Percentiles rank a stretch among this genome's conserved stretches.
Conservation (phyloP, 805 yeast genomes). For the Aciculoconidium aculeatum region DNA sequence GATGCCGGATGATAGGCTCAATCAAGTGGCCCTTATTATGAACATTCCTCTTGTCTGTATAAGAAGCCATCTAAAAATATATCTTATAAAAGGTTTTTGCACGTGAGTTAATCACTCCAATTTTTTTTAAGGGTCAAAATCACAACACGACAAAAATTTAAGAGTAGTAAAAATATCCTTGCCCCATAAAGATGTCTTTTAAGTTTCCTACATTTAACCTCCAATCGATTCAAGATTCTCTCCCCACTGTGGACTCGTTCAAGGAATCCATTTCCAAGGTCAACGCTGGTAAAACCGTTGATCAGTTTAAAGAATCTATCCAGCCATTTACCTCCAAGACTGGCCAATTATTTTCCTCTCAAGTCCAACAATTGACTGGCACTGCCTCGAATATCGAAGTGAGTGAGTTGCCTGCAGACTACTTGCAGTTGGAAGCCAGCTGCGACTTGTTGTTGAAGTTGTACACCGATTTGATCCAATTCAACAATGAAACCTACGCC, state of each 20-base stretch:
- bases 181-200: conserved; percentile 39
- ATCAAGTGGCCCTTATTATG: conserved; percentile 28
- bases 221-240: conserved; percentile 37
- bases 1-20: conserved; percentile 38
- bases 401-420: conserved; percentile 70
- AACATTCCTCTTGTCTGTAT: conserved; percentile 23
- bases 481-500: conserved; percentile 52
- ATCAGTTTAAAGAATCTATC: conserved; percentile 37
- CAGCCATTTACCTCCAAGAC: conserved; percentile 58
- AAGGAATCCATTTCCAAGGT: conserved; percentile 32
- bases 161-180: too few species aligned
- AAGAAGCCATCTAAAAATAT: conserved; percentile 13
- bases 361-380: conserved; percentile 48
- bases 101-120: too few species aligned
- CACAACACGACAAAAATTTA: too few species aligned
- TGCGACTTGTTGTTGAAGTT: conserved; percentile 60
- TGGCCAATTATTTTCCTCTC: conserved; percentile 53
- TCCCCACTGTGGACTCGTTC: conserved; percentile 33
- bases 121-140: too few species aligned
- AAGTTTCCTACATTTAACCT: conserved; percentile 33
- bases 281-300: conserved; percentile 37
- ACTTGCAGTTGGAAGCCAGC: conserved; percentile 58
- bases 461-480: conserved; percentile 45
- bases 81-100: neutral
- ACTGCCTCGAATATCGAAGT: conserved; percentile 48